Conservation (phyloP, 2,329 filamentous ascomycete species). For the Penicillium hesseltinei region DNA sequence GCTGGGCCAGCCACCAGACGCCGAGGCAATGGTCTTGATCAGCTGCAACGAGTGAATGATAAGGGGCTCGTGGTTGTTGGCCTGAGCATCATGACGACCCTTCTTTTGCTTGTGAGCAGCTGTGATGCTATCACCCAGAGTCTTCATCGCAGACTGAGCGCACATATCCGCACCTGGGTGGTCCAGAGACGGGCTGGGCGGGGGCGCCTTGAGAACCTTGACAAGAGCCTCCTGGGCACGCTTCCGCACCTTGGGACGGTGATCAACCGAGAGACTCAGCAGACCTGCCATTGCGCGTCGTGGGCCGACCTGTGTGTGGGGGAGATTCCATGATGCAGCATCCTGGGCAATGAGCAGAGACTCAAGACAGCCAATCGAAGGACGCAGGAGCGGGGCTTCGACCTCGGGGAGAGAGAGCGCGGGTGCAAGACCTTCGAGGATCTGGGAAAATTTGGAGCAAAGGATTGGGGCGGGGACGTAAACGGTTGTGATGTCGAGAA, state of each 20-base stretch:
- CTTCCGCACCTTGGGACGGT: conserved; percentile 89
- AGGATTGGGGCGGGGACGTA: conserved; percentile 82
- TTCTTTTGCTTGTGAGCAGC: conserved; percentile 68
- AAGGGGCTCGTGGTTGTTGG: conserved; percentile 68
- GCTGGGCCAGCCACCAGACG: conserved; percentile 92
- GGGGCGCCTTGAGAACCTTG: conserved; percentile 77
- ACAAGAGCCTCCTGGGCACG: conserved; percentile 85
- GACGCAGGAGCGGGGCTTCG: conserved; percentile 80
- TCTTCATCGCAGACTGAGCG: conserved; percentile 82
- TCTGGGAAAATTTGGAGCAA: conserved; percentile 91
- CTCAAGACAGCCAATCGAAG: conserved; percentile 90
- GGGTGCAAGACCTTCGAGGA: conserved; percentile 81
- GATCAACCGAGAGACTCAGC: conserved; percentile 79
- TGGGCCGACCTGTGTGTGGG: conserved; percentile 78
- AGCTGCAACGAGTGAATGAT: conserved; percentile 91
- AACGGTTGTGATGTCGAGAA: conserved; percentile 87
- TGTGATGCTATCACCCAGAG: conserved; percentile 69
- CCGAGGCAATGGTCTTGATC: conserved; percentile 82
- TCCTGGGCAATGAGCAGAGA: conserved; percentile 90
- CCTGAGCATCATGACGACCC: conserved; percentile 39
- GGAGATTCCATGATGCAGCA: conserved; percentile 79
- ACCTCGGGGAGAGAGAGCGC: conserved; percentile 76
- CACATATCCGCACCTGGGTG: conserved; percentile 96
- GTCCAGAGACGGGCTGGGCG: conserved; percentile 86
- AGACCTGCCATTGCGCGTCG: conserved; percentile 83